A percentile compares a stretch with the other conserved stretches of the same genome.
Evolutionary conservation across 768 basidiomycete genomes (phyloP).

Genomic region (Pluteus cervinus): DNA sequence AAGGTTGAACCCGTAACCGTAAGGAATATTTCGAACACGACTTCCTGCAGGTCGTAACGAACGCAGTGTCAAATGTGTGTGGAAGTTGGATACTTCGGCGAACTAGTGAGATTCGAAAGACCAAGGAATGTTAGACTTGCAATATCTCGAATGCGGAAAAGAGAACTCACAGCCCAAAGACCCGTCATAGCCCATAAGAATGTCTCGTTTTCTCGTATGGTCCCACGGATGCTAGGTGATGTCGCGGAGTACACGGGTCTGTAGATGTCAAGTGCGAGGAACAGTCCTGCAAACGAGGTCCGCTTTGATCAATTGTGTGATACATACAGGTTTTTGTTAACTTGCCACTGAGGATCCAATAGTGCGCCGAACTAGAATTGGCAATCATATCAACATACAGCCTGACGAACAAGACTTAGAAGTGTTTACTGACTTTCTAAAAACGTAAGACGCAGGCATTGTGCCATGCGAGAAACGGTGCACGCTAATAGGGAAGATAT

Average conservation of each 20-base stretch:
- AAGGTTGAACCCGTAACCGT: slow-evolving; percentile 88
- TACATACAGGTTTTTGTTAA: neutral
- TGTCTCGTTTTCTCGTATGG: slow-evolving; percentile 53
- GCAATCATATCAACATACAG: no score
- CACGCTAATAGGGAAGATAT: slow-evolving; percentile 41
- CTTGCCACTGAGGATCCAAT: slow-evolving; percentile 71
- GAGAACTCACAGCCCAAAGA: slow-evolving; percentile 67
- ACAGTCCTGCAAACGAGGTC: slow-evolving; percentile 40
- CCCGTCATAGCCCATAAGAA: slow-evolving; percentile 65
- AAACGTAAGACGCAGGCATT: slow-evolving; percentile 81
- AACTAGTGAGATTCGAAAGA: no score
- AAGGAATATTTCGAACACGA: slow-evolving; percentile 76
- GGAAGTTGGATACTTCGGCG: slow-evolving; percentile 78
- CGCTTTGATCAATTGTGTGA: neutral
- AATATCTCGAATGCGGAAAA: neutral
- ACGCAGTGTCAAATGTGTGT: slow-evolving; percentile 78
- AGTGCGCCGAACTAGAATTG: slow-evolving; percentile 71
- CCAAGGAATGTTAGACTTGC: no score
- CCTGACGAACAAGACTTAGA: no score
- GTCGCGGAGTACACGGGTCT: slow-evolving; percentile 68
- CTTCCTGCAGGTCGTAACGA: slow-evolving; percentile 78
- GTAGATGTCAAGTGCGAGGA: slow-evolving; percentile 78
- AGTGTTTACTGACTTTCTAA: slow-evolving; percentile 77
- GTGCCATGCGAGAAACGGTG: slow-evolving; percentile 96
- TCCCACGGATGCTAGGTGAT: slow-evolving; percentile 56